These are phyloP conservation scores for Rhodotorula sp. DNA, from an alignment of 1,284 basidiomycete genomes.

Conservation along the genomic window DNA sequence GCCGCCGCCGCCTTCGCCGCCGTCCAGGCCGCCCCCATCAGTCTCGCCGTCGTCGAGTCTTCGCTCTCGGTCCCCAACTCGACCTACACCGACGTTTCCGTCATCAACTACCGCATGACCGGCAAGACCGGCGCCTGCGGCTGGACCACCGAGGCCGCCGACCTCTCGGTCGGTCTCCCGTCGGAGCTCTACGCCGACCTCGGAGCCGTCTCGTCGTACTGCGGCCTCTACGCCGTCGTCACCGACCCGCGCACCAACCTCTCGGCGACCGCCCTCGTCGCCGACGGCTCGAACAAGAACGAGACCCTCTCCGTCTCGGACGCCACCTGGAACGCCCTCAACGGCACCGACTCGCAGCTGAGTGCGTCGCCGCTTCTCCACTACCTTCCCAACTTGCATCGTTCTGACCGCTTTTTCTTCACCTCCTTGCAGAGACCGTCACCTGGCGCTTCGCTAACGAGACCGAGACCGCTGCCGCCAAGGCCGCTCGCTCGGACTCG, in stretches of 20 bases:
- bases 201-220: constrained; percentile 37
- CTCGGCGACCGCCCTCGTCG: constrained; percentile 33
- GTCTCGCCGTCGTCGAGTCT: constrained; percentile 9
- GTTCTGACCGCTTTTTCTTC: neutral
- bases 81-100: constrained; percentile 1
- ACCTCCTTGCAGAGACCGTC: constrained; percentile 24
- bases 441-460: constrained; percentile 40
- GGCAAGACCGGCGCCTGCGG: constrained; percentile 39
- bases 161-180: constrained; percentile 41
- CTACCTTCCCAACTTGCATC: neutral
- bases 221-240: constrained; percentile 39
- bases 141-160: constrained; percentile 27
- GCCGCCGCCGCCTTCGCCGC: constrained; percentile 8
- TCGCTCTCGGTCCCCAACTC: constrained; percentile 23
- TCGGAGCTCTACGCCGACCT: constrained; percentile 35
- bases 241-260: constrained; percentile 22
- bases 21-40: constrained; percentile 5
- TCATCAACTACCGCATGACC: constrained; percentile 15
- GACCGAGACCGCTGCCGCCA: constrained; percentile 39
- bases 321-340: constrained; percentile 34
- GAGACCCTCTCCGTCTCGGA: constrained; percentile 36
- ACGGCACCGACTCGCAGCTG: constrained; percentile 31
- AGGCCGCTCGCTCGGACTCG: constrained; percentile 15
- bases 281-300: constrained; percentile 36
- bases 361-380: constrained; percentile 9